phyloP scores from a whole-genome alignment of 2,329 filamentous ascomycete genomes.

The Clonostachys chloroleuca region DNA sequence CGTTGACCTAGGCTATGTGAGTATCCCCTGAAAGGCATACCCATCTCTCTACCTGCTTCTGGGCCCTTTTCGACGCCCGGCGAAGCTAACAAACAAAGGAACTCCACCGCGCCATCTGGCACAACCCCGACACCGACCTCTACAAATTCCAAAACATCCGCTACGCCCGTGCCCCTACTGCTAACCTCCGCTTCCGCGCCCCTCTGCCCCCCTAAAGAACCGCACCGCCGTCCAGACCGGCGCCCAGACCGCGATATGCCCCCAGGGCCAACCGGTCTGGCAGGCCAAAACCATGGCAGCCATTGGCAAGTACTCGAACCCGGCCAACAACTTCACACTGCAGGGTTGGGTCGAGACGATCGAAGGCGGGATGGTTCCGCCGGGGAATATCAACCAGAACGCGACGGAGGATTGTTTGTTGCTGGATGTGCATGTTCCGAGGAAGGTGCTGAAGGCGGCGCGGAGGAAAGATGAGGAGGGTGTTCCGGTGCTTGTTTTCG shows the following conservation, averaged over 20 bases:
- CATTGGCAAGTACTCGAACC: slow-evolving; percentile 4
- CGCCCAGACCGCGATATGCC: slow-evolving; percentile 7
- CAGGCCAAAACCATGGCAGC: background rate
- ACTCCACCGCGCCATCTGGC: slow-evolving; percentile 4
- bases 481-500: slow-evolving; percentile 12
- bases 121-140: slow-evolving; percentile 2
- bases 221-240: slow-evolving; percentile 6
- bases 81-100: background rate
- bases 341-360: slow-evolving; percentile 2
- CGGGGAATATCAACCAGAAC: slow-evolving; percentile 5
- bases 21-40: background rate
- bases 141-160: slow-evolving; percentile 17
- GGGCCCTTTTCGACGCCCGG: background rate
- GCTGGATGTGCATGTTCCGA: slow-evolving; percentile 32
- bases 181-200: slow-evolving; percentile 10
- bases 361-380: background rate
- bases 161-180: slow-evolving; percentile 10
- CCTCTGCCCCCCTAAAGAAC: slow-evolving; percentile 3
- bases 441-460: slow-evolving; percentile 14
- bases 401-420: slow-evolving; percentile 31
- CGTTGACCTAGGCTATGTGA: slow-evolving; percentile 5
- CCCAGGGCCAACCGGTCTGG: slow-evolving; percentile 6
- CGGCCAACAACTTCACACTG: slow-evolving; percentile 1
- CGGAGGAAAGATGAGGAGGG: slow-evolving; percentile 11
- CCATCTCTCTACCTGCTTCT: background rate